Percentiles rank a stretch among this genome's conserved stretches.
These are phyloP conservation scores for Annona squamosa DNA, from an alignment of 164 flowering plant genomes.

Conservation along the genomic window DNA sequence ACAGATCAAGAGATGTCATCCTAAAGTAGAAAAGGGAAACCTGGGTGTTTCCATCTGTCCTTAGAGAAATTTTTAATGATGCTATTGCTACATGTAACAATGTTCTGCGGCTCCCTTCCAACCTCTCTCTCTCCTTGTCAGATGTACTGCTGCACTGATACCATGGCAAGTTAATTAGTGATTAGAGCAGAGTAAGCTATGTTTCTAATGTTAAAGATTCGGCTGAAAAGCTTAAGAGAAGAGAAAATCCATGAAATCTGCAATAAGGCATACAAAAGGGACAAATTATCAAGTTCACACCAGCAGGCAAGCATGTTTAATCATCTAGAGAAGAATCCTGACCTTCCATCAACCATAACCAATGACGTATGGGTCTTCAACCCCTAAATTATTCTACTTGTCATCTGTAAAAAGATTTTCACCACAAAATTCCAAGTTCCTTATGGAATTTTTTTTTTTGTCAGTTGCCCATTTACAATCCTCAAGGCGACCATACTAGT, in stretches of 20 bases:
- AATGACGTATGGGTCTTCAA: background rate
- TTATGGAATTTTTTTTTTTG: background rate
- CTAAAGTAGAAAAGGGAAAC: constrained; percentile 3
- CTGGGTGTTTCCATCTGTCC: constrained; percentile 15
- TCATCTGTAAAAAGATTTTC: no score
- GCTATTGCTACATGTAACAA: constrained; percentile 19
- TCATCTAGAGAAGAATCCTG: background rate
- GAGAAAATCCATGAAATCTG: background rate
- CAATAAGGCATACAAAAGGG: background rate
- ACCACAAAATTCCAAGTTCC: no score
- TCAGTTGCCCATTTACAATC: background rate
- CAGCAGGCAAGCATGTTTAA: background rate
- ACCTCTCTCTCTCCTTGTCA: constrained; percentile 12
- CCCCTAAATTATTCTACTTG: background rate
- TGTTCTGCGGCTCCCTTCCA: constrained; percentile 12
- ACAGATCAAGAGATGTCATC: background rate
- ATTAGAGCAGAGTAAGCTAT: constrained; percentile 2
- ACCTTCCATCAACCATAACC: background rate
- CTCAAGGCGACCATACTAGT: background rate
- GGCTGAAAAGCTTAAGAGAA: background rate
- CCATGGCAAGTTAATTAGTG: constrained; percentile 5
- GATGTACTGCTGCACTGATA: constrained; percentile 14
- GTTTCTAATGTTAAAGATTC: background rate
- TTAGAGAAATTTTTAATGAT: constrained; percentile 20
- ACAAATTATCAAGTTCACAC: background rate